Conservation (phyloP, 345 rosid species). For the Lenwebbia sp. region DNA sequence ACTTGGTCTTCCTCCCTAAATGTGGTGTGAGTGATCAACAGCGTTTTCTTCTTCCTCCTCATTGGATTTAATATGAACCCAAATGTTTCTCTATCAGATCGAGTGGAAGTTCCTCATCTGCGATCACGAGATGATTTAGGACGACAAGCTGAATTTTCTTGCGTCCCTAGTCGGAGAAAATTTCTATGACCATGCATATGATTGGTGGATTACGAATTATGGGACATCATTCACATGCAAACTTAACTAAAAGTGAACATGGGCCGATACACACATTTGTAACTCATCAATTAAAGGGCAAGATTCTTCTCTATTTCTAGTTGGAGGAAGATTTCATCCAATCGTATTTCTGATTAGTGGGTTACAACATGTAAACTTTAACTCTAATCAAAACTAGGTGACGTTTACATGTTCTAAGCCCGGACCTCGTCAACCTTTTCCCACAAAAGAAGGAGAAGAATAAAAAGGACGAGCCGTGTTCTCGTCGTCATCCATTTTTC, state of each 20-base stretch:
- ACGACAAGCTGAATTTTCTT: neutral
- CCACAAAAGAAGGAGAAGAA: neutral
- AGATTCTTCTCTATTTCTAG: neutral
- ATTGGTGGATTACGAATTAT: neutral
- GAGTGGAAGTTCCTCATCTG: too few species aligned
- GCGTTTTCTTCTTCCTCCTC: too few species aligned
- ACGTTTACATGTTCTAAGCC: neutral
- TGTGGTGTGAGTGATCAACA: too few species aligned
- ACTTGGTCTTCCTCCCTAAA: neutral
- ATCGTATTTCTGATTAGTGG: neutral
- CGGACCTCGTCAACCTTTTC: neutral
- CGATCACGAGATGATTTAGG: neutral
- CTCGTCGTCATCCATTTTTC: neutral
- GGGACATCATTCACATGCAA: neutral
- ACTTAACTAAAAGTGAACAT: too few species aligned
- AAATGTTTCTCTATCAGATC: too few species aligned
- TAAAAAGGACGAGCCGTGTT: too few species aligned
- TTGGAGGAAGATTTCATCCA: neutral
- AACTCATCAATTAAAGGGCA: neutral
- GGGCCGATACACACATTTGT: accelerated
- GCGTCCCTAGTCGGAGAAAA: neutral
- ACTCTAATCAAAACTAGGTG: neutral
- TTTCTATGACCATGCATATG: neutral
- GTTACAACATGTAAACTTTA: neutral
- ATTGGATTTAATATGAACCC: too few species aligned